phyloP scores from a whole-genome alignment of 208 protist species.

The Perkinsela sp. region DNA sequence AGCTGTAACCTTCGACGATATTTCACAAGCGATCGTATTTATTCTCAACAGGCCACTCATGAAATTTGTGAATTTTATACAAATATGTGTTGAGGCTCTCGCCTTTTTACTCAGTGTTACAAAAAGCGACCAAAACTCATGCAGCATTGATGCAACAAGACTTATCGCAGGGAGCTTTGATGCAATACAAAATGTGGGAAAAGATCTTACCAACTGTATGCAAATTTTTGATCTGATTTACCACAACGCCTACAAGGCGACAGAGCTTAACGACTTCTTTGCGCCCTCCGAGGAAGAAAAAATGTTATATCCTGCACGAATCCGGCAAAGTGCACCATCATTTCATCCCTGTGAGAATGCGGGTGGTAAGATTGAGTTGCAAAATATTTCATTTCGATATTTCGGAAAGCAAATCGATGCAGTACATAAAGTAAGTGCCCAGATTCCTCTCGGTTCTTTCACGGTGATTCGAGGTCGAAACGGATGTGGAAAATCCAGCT shows the following conservation, averaged over 20 bases:
- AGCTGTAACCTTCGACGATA: neutral
- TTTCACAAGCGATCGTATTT: neutral
- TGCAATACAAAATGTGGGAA: neutral
- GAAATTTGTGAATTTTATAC: neutral
- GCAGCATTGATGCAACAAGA: neutral
- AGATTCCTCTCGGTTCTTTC: neutral
- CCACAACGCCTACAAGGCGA: neutral
- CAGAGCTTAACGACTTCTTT: neutral
- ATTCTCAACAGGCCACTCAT: no score
- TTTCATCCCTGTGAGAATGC: no score
- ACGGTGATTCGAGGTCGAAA: neutral
- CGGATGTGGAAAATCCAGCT: neutral
- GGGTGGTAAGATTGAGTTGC: no score
- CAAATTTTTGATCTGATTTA: neutral
- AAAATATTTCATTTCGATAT: no score
- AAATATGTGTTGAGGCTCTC: neutral
- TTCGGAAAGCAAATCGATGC: no score
- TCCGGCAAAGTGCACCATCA: no score
- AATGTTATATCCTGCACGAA: no score
- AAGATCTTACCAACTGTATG: neutral
- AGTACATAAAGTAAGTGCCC: no score
- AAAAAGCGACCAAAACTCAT: no score
- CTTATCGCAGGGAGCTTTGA: neutral
- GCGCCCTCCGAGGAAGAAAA: no score
- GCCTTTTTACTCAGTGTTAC: no score